Evolutionary conservation across 1,284 basidiomycete species (phyloP).

Genomic region (Retiboletus flavoniger): DNA sequence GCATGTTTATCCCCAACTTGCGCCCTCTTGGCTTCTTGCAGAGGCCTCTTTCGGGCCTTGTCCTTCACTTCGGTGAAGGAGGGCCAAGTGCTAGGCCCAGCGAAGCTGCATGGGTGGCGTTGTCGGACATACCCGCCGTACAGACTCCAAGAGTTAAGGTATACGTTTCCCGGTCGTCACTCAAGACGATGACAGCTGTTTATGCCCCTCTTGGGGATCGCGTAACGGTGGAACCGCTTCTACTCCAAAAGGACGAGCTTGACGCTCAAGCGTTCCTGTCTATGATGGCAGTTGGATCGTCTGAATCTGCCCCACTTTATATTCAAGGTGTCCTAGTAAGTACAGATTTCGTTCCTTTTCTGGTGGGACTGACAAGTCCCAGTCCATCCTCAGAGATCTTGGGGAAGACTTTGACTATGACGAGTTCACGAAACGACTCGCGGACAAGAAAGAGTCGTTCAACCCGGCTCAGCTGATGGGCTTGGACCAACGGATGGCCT

Average conservation of each 20-base stretch:
- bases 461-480: constrained; percentile 52
- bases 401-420: constrained; percentile 47
- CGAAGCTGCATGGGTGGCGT: constrained; percentile 63
- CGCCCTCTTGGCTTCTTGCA: constrained; percentile 48
- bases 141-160: constrained; percentile 51
- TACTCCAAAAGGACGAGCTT: constrained; percentile 59
- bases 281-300: constrained; percentile 64
- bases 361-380: constrained; percentile 13
- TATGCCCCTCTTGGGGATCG: constrained; percentile 52
- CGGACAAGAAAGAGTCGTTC: constrained; percentile 48
- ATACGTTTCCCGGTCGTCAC: constrained; percentile 61
- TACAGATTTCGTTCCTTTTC: constrained; percentile 6
- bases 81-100: constrained; percentile 55
- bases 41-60: constrained; percentile 58
- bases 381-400: constrained; percentile 46
- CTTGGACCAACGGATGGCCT: constrained; percentile 57
- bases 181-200: constrained; percentile 56
- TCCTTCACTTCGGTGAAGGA: constrained; percentile 69
- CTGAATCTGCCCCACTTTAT: constrained; percentile 61
- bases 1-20: constrained; percentile 57
- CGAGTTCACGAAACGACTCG: constrained; percentile 48
- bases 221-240: constrained; percentile 54
- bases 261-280: constrained; percentile 65
- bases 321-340: constrained; percentile 61
- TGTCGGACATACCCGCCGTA: constrained; percentile 38